Percentiles rank a stretch among this genome's conserved stretches.
These are phyloP conservation scores for Nasturtium officinale DNA, from an alignment of 345 rosid genomes.

Conservation along the genomic window DNA sequence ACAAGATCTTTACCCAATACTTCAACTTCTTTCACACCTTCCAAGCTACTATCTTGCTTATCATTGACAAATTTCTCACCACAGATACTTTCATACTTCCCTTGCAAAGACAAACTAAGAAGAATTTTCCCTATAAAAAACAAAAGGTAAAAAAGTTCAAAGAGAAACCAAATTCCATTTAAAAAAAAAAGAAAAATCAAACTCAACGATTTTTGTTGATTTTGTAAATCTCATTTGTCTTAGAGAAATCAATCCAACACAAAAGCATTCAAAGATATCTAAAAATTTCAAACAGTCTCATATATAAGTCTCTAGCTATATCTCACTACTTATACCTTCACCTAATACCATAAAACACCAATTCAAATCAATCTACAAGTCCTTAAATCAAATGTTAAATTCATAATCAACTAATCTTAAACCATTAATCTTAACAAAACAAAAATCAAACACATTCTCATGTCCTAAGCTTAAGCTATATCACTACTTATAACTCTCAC, in stretches of 20 bases:
- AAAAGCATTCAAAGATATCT: neutral
- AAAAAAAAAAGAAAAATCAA: constrained; percentile 8
- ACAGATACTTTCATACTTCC: constrained; percentile 47
- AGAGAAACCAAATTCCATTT: neutral
- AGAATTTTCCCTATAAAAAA: constrained; percentile 72
- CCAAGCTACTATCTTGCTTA: constrained; percentile 41
- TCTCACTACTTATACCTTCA: neutral
- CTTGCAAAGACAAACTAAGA: constrained; percentile 59
- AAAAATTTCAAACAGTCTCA: neutral
- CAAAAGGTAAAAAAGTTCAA: constrained; percentile 10
- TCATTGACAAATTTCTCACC: constrained; percentile 36
- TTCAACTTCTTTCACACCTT: constrained; percentile 45
- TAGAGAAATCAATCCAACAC: neutral
- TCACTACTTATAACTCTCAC: constrained; percentile 4
- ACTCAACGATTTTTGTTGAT: constrained; percentile 5
- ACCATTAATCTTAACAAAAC: neutral
- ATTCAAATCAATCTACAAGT: constrained; percentile 5
- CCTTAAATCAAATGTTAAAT: neutral
- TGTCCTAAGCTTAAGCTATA: neutral
- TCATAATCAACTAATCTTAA: neutral
- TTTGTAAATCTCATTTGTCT: neutral
- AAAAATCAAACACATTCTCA: neutral
- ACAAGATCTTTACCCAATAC: constrained; percentile 31
- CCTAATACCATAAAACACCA: neutral
- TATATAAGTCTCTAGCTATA: neutral